Conservation (phyloP, 805 yeast species). For the Saccharomycopsis microspora region DNA sequence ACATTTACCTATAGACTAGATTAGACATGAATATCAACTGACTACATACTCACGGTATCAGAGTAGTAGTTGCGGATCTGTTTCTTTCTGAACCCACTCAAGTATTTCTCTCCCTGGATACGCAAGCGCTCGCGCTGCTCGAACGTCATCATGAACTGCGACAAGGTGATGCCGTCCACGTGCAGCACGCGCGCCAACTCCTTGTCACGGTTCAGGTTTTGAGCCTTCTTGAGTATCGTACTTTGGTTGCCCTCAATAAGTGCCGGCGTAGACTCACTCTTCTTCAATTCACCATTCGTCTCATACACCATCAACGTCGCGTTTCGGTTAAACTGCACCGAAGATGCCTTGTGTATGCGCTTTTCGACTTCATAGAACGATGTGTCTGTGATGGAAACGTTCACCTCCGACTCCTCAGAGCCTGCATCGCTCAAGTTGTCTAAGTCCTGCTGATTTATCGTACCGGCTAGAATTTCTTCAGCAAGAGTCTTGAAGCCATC, state of each 20-base stretch:
- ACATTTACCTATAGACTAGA: no score
- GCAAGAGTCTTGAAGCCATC: conserved; percentile 5
- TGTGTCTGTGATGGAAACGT: conserved; percentile 1
- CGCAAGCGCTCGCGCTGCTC: conserved; percentile 13
- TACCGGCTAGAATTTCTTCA: conserved; percentile 4
- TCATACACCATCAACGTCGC: conserved; percentile 14
- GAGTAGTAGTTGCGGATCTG: conserved; percentile 14
- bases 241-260: background rate
- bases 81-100: conserved; percentile 7
- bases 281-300: background rate
- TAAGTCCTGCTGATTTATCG: background rate
- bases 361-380: background rate
- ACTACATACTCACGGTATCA: conserved; percentile 2
- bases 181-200: conserved; percentile 13
- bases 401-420: background rate
- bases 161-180: conserved; percentile 14
- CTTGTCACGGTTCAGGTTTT: conserved; percentile 8
- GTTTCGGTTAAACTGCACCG: conserved; percentile 10
- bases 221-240: conserved; percentile 14
- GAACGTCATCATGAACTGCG: conserved; percentile 13
- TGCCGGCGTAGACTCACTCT: background rate
- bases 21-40: background rate
- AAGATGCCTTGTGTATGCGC: background rate
- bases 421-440: background rate
- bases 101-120: conserved; percentile 8